Conservation (phyloP, 2,329 filamentous ascomycete species). For the Botrytis byssoidea region DNA sequence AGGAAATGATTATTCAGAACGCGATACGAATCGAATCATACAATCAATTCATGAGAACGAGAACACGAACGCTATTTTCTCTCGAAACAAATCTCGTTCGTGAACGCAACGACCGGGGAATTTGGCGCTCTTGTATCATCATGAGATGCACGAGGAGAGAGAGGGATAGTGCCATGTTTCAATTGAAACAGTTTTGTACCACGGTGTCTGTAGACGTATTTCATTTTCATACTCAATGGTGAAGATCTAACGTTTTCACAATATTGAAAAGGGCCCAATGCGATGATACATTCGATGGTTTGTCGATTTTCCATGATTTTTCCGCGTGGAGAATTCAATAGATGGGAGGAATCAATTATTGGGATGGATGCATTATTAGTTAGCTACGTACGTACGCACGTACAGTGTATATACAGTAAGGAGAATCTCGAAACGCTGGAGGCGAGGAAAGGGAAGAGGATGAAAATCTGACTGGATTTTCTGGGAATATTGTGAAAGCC, state of each 20-base stretch:
- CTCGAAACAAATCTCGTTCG: not conserved
- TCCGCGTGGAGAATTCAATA: not conserved
- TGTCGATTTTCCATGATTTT: not conserved
- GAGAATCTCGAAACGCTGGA: not conserved
- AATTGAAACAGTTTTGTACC: not conserved
- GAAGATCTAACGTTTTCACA: not conserved
- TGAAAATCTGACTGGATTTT: not conserved
- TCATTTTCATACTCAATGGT: not conserved
- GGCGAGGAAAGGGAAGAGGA: not conserved
- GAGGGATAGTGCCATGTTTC: not conserved
- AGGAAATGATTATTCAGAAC: not conserved
- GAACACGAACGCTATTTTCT: too few species aligned
- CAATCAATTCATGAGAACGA: not conserved
- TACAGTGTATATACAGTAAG: not conserved
- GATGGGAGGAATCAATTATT: not conserved
- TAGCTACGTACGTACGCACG: not conserved
- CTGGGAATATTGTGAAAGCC: not conserved
- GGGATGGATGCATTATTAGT: not conserved
- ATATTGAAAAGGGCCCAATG: not conserved
- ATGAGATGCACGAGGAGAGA: not conserved
- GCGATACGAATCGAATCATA: not conserved
- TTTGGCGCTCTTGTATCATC: not conserved
- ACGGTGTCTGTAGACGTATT: too few species aligned
- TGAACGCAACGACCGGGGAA: not conserved
- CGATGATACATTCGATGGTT: not conserved